Conservation (phyloP, 2,329 filamentous ascomycete species). For the Madurella fahalii region DNA sequence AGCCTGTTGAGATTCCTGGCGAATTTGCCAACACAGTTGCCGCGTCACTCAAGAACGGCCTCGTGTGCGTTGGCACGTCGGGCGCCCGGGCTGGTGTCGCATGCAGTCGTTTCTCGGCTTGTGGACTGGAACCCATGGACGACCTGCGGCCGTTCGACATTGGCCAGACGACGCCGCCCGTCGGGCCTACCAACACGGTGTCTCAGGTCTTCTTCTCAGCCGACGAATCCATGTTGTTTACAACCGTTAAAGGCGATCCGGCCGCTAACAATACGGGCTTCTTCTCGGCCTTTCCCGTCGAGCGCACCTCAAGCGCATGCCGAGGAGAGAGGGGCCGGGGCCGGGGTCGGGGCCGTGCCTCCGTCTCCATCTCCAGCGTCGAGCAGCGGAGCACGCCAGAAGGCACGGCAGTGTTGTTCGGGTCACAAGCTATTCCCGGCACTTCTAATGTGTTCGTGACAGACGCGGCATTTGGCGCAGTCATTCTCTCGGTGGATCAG, state of each 20-base stretch:
- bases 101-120: constrained; percentile 37
- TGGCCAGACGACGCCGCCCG: constrained; percentile 53
- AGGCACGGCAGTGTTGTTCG: constrained; percentile 55
- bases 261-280: constrained; percentile 53
- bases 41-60: constrained; percentile 38
- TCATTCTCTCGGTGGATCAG: constrained; percentile 42
- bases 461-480: constrained; percentile 55
- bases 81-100: constrained; percentile 44
- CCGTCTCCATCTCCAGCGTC: not conserved
- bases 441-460: constrained; percentile 47
- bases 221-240: constrained; percentile 48
- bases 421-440: constrained; percentile 43
- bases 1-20: constrained; percentile 39
- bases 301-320: constrained; percentile 6
- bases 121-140: constrained; percentile 43
- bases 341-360: too few relatives aligned
- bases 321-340: too few relatives aligned
- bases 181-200: constrained; percentile 54
- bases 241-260: constrained; percentile 59
- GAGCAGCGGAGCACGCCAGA: constrained; percentile 35
- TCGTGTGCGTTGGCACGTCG: constrained; percentile 45
- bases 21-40: constrained; percentile 52
- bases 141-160: constrained; percentile 45
- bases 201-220: constrained; percentile 58
- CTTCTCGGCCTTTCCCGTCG: constrained; percentile 47